phyloP scores from a whole-genome alignment of 1,139 yeast genomes.

The Yamadazyma blattariae region DNA sequence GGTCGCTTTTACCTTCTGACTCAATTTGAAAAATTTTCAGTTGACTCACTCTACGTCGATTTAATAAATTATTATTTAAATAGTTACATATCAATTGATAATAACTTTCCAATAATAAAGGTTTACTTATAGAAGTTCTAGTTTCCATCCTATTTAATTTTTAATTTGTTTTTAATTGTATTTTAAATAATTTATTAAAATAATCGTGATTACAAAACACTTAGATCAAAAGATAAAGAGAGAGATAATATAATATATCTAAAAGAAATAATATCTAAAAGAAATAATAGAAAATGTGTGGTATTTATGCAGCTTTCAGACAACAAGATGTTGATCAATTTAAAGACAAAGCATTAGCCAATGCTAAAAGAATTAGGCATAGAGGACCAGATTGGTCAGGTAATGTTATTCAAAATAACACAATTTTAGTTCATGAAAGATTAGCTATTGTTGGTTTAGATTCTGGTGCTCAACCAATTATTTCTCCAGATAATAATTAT shows the following conservation, averaged over 20 bases:
- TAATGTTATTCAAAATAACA: slow-evolving; percentile 70
- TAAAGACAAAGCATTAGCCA: slow-evolving; percentile 84
- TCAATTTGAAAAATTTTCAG: slow-evolving; percentile 7
- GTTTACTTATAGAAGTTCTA: too few species aligned
- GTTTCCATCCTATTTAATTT: too few species aligned
- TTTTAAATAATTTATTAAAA: too few species aligned
- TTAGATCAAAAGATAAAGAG: too few species aligned
- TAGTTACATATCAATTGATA: too few species aligned
- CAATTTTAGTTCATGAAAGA: slow-evolving; percentile 90
- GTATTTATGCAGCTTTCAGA: slow-evolving; percentile 89
- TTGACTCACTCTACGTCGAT: slow-evolving; percentile 10
- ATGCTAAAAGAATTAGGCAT: slow-evolving; percentile 91
- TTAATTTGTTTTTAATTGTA: too few species aligned
- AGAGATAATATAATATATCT: too few species aligned
- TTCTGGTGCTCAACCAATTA: slow-evolving; percentile 97
- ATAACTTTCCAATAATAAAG: too few species aligned
- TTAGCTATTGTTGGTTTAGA: slow-evolving; percentile 94
- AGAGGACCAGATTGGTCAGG: slow-evolving; percentile 99
- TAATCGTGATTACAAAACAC: too few species aligned
- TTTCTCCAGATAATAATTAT: slow-evolving; percentile 71
- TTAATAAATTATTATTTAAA: too few species aligned
- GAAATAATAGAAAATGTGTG: slow-evolving; percentile 65
- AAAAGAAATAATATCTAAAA: too few species aligned
- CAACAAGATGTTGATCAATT: slow-evolving; percentile 77
- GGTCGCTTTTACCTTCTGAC: too few species aligned